A percentile compares a stretch with the other conserved stretches of the same genome.
phyloP scores from a whole-genome alignment of 805 yeast genomes.

The Candida gorgasii region DNA sequence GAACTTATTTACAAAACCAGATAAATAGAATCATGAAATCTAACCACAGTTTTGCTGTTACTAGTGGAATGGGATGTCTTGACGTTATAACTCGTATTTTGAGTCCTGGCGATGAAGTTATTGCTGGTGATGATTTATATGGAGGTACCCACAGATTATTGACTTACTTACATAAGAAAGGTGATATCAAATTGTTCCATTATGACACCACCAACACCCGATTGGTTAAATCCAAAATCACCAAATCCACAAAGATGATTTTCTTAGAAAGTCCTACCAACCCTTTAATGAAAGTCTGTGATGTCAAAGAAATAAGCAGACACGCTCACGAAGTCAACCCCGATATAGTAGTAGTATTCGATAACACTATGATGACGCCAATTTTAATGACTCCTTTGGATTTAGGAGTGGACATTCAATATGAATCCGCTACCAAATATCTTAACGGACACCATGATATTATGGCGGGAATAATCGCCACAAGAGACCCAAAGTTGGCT shows the following conservation, averaged over 20 bases:
- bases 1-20: conserved; percentile 77
- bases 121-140: conserved; percentile 92
- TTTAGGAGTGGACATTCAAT: conserved; percentile 86
- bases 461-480: conserved; percentile 92
- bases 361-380: conserved; percentile 97
- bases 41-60: conserved; percentile 74
- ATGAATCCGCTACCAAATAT: conserved; percentile 92
- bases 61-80: conserved; percentile 90
- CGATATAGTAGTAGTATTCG: conserved; percentile 74
- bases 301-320: conserved; percentile 64
- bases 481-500: conserved; percentile 61
- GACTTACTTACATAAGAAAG: conserved; percentile 65
- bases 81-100: conserved; percentile 80
- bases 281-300: conserved; percentile 87
- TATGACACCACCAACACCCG: conserved; percentile 78
- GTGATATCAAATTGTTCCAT: conserved; percentile 67
- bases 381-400: conserved; percentile 80
- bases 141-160: conserved; percentile 92
- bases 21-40: conserved; percentile 78
- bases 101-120: conserved; percentile 82
- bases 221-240: conserved; percentile 57
- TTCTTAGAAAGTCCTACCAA: conserved; percentile 92
- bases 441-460: conserved; percentile 94
- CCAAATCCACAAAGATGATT: conserved; percentile 66
- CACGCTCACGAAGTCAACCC: conserved; percentile 71